Base-by-base conservation (phyloP, 257 asterid species). In the Petrea volubilis region DNA sequence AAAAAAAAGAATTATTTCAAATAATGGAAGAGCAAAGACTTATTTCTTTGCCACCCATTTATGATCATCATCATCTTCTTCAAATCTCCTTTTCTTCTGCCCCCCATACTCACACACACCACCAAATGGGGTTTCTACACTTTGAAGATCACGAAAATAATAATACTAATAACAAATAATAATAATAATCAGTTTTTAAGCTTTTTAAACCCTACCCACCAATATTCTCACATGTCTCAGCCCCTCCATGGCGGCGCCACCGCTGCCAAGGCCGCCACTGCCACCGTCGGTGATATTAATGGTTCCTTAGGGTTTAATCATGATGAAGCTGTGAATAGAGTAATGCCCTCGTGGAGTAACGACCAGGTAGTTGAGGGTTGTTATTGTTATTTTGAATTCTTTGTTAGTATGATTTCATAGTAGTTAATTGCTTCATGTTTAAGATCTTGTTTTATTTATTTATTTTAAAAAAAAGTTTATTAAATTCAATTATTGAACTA, bases 91-190 rank as follows among this genome's bases (percentile, higher is more conserved):
- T 80, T 34, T 58, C 84, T 7, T 6, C 67, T 12, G 28, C 79
- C 31, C 51, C 10, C 18, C 24, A 21, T 18, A 44, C 14, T 49
- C 1, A 8, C 33, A n/a, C 18, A 15, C 67, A 67, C n/a, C 79
- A 76, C n/a, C 84, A 86, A 33, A 79, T 86, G 93, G 87, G 91
- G 55, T 87, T 87, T 77, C 77, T 79, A 2, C 87, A 83, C 56
- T 85, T 83, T 33, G 86, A 81, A 46, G 85, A 86, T 66, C 83
- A n/a, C n/a, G n/a, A n/a, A n/a, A n/a, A n/a, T n/a, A n/a, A n/a
- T n/a, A n/a, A n/a, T n/a, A n/a, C n/a, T n/a, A n/a, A n/a, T n/a
- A n/a, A n/a, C n/a, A n/a, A n/a, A n/a, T n/a, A n/a, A n/a, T n/a
- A n/a, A 65, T 21, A 29, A 78, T 31, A 82, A 77, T 38, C 88